These are phyloP conservation scores for Yarrowia phangngaensis DNA, from an alignment of 805 yeast genomes.

Conservation along the genomic window DNA sequence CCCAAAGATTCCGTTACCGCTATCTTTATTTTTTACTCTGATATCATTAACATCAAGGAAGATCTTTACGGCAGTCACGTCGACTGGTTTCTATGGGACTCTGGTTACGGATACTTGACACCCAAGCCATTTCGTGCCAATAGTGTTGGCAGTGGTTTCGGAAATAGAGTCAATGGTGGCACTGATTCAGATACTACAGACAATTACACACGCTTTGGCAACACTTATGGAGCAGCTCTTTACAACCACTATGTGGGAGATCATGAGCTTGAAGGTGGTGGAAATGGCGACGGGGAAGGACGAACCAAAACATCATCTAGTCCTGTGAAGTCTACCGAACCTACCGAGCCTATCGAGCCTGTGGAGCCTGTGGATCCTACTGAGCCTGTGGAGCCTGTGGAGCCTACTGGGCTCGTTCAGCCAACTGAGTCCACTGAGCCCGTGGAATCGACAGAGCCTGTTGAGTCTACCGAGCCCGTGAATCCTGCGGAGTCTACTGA, in stretches of 20 bases:
- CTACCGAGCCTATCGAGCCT: too few species aligned
- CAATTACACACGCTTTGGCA: slow-evolving; percentile 3
- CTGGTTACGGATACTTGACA: slow-evolving; percentile 2
- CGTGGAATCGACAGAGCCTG: too few species aligned
- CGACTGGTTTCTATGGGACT: slow-evolving; percentile 10
- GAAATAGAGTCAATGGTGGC: not conserved
- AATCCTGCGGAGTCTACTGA: too few species aligned
- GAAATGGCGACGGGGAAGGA: not conserved
- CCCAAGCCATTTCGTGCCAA: too few species aligned
- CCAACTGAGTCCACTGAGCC: too few species aligned
- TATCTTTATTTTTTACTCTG: not conserved
- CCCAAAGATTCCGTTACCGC: not conserved
- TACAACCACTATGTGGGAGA: not conserved
- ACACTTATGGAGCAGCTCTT: slow-evolving; percentile 3
- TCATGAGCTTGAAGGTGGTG: slow-evolving; percentile 5
- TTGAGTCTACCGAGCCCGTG: too few species aligned
- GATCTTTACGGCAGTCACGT: not conserved
- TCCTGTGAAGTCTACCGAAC: too few species aligned
- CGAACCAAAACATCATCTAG: too few species aligned
- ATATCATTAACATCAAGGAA: not conserved
- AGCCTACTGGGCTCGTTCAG: too few species aligned
- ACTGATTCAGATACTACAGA: not conserved
- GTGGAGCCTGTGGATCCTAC: too few species aligned
- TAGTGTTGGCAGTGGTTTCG: too few species aligned
- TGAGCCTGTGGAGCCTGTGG: too few species aligned